A percentile compares a stretch with the other conserved stretches of the same genome.
Evolutionary conservation across 208 protist genomes (phyloP).

Genomic region (Wallacemonas collosoma): DNA sequence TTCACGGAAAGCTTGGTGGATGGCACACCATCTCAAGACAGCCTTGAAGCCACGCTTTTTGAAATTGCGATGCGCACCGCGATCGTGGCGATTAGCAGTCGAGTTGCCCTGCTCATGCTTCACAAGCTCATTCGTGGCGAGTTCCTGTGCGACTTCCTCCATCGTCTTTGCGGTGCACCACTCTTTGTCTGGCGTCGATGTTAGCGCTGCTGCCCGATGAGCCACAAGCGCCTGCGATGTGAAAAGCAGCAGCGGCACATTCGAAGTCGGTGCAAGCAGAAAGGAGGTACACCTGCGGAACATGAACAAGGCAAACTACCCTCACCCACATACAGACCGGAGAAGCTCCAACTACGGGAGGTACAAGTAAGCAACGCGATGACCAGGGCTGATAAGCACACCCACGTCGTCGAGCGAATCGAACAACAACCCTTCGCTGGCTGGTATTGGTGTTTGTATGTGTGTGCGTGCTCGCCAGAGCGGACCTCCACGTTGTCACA

Average conservation of each 20-base stretch:
- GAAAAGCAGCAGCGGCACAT: constrained; percentile 7
- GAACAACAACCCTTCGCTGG: too few species aligned
- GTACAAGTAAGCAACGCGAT: too few species aligned
- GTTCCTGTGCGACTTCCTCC: background rate
- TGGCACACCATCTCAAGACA: constrained; percentile 63
- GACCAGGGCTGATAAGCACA: too few species aligned
- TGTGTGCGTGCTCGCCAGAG: too few species aligned
- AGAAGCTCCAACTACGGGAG: too few species aligned
- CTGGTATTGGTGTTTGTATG: too few species aligned
- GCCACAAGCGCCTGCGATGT: background rate
- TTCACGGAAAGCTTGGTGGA: constrained; percentile 35
- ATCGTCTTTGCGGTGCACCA: background rate
- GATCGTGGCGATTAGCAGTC: background rate
- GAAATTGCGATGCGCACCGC: constrained; percentile 19
- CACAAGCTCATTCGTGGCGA: background rate
- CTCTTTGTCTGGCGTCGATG: background rate
- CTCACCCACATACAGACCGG: too few species aligned
- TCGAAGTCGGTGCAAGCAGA: background rate
- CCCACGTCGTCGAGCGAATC: too few species aligned
- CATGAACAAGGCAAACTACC: too few species aligned
- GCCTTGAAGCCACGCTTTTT: constrained; percentile 68
- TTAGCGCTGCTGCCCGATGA: background rate
- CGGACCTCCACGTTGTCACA: too few species aligned
- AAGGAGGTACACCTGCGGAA: background rate
- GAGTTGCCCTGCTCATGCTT: background rate